Base-by-base conservation (phyloP, 768 basidiomycete genomes). In the Pilatotrama ljubarskyi region DNA sequence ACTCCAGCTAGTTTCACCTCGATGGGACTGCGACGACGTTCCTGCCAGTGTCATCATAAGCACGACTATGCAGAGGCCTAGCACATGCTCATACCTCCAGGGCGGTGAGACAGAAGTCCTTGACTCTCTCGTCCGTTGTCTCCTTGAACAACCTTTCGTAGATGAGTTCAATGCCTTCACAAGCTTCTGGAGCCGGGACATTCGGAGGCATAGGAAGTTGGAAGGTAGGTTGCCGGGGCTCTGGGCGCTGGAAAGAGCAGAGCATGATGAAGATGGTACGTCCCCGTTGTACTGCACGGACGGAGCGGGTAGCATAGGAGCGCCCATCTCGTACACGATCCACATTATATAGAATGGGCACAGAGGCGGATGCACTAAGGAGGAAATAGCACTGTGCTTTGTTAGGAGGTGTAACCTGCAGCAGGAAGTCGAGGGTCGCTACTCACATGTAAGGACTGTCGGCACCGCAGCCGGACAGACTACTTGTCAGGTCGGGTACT, bases 221-320 rank as follows among this genome's bases (percentile, higher is more conserved):
- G 65, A 86, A 78, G 9, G 75, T 70, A 1, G 85, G 89, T 68
- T 91, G 90, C 82, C 84, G 84, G 10, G 84, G 83, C 68, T 94
- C 92, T 3, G 89, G 88, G 51, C 77, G 80, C 62, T 93, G 90
- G 78, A 92, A 94, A 5, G 91, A 93, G 71, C 90, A 93, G 60
- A 90, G 69, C 74, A 93, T 77, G 41, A 88, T 79, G 70, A 84
- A 84, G 57, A 84, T 75, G n/a, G 71, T 70, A 43, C 72, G 73
- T n/a, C 83, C 83, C 36, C 74, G 72, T 58, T 85, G 84, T 15
- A 74, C 68, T 5, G 78, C 78, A 32, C 74, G 73, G 29, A 80
- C 77, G 18, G 70, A 61, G 76, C 80, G 82, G 3, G 91, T 91
- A 47, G 80, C 77, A 70, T 91, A 93, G 13, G 88, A 87, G 25